A percentile compares a stretch with the other conserved stretches of the same genome.
These are phyloP conservation scores for Salmacisia buchloeana DNA, from an alignment of 1,284 basidiomycete species.

Conservation along the genomic window DNA sequence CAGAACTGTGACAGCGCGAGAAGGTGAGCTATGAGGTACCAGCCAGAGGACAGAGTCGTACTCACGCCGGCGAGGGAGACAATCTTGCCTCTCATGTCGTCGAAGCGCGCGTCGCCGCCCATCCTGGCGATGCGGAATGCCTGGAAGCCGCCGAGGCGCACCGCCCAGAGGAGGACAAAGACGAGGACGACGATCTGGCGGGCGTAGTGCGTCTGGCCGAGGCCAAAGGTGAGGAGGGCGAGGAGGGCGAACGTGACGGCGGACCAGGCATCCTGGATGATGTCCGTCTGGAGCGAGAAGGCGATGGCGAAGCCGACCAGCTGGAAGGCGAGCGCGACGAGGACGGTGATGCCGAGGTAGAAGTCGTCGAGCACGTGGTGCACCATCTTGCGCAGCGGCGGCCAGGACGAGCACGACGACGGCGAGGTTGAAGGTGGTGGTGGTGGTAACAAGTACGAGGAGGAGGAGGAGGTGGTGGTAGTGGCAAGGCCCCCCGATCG, in stretches of 20 bases:
- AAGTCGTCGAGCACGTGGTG: conserved; percentile 60
- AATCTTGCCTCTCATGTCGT: conserved; percentile 44
- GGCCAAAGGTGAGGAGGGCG: conserved; percentile 50
- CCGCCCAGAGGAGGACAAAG: conserved; percentile 57
- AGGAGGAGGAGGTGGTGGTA: no score
- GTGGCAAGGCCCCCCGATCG: no score
- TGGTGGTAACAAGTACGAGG: no score
- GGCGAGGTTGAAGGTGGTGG: no score
- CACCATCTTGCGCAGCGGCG: neutral
- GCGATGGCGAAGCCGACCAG: conserved; percentile 62
- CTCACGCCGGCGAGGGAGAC: conserved; percentile 24
- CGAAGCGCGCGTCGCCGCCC: conserved; percentile 44
- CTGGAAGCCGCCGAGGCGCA: conserved; percentile 42
- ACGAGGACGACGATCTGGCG: conserved; percentile 58
- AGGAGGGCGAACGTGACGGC: conserved; percentile 40
- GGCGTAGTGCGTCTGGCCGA: conserved; percentile 55
- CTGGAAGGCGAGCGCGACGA: conserved; percentile 66
- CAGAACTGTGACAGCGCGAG: conserved; percentile 11
- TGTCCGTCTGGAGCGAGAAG: conserved; percentile 43
- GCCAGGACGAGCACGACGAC: no score
- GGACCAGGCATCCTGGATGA: conserved; percentile 44
- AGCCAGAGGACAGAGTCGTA: conserved; percentile 12
- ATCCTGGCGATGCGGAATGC: conserved; percentile 46
- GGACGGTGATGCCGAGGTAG: conserved; percentile 64
- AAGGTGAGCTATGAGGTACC: neutral